phyloP scores from a whole-genome alignment of 495 filamentous ascomycete species.

The Polyplosphaeria fusca region DNA sequence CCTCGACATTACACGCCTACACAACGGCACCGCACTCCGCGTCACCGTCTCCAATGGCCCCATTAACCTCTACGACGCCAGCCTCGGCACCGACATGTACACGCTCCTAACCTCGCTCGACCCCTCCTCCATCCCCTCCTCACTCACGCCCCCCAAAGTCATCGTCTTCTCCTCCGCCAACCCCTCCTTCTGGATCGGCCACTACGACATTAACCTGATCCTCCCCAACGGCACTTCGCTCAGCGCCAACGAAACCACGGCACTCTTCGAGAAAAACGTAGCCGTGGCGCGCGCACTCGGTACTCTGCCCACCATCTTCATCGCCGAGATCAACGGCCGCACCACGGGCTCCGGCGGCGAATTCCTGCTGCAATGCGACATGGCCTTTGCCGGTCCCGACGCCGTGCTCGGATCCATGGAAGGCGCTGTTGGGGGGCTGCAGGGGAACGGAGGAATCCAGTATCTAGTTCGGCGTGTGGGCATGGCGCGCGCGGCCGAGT shows the following conservation, averaged over 20 bases:
- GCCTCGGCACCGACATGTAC: background rate
- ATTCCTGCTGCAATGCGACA: slow-evolving; percentile 24
- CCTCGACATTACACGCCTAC: no score
- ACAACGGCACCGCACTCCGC: background rate
- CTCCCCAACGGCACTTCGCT: slow-evolving; percentile 5
- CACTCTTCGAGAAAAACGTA: slow-evolving; percentile 13
- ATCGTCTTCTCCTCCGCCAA: slow-evolving; percentile 32
- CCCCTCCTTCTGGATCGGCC: slow-evolving; percentile 32
- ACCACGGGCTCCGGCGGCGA: slow-evolving; percentile 34
- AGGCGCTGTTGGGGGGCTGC: slow-evolving; percentile 2
- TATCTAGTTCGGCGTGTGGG: slow-evolving; percentile 1
- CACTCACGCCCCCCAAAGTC: slow-evolving; percentile 36
- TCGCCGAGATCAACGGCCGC: slow-evolving; percentile 37
- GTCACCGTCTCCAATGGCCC: background rate
- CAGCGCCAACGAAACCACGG: slow-evolving; percentile 1
- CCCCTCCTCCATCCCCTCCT: background rate
- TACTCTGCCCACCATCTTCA: slow-evolving; percentile 29
- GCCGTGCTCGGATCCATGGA: slow-evolving; percentile 27
- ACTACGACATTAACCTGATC: slow-evolving; percentile 4
- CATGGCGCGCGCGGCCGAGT: slow-evolving; percentile 1
- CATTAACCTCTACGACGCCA: background rate
- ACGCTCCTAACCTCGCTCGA: background rate
- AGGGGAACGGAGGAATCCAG: slow-evolving; percentile 8
- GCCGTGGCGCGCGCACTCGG: background rate
- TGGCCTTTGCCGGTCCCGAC: slow-evolving; percentile 36